phyloP scores from a whole-genome alignment of 2,329 filamentous ascomycete species.

The Xylariaceae sp. region DNA sequence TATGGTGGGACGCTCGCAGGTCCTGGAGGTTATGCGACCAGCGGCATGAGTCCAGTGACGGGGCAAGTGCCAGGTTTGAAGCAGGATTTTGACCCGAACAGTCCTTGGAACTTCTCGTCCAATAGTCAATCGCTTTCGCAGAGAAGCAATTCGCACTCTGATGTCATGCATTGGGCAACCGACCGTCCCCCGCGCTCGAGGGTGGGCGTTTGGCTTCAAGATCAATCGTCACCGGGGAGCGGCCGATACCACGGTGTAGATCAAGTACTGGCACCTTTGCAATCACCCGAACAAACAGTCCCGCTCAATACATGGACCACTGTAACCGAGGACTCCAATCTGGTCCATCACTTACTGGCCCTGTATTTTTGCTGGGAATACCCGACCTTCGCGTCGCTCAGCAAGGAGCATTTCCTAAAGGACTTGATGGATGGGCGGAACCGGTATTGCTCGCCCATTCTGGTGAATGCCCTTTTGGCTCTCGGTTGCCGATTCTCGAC shows the following conservation, averaged over 20 bases:
- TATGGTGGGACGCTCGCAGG: constrained; percentile 15
- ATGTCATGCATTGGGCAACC: constrained; percentile 41
- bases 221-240: constrained; percentile 28
- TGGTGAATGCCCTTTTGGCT: constrained; percentile 63
- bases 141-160: constrained; percentile 42
- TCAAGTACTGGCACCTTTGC: constrained; percentile 44
- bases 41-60: constrained; percentile 29
- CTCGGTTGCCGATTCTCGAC: constrained; percentile 66
- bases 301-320: constrained; percentile 53
- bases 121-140: constrained; percentile 43
- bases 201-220: constrained; percentile 48
- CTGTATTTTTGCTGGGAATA: constrained; percentile 76
- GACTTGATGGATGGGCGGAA: constrained; percentile 59
- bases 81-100: constrained; percentile 39
- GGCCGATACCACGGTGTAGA: constrained; percentile 38
- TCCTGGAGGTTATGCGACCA: constrained; percentile 20
- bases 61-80: constrained; percentile 28
- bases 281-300: constrained; percentile 38
- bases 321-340: constrained; percentile 51
- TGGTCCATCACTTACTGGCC: constrained; percentile 60
- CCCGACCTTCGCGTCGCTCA: constrained; percentile 68
- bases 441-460: constrained; percentile 63
- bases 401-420: constrained; percentile 64
- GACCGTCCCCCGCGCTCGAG: constrained; percentile 41
- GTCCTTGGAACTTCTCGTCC: constrained; percentile 45